Base-by-base conservation (phyloP, 176 grass and related monocot genomes). In the Triticum dicoccoides region DNA sequence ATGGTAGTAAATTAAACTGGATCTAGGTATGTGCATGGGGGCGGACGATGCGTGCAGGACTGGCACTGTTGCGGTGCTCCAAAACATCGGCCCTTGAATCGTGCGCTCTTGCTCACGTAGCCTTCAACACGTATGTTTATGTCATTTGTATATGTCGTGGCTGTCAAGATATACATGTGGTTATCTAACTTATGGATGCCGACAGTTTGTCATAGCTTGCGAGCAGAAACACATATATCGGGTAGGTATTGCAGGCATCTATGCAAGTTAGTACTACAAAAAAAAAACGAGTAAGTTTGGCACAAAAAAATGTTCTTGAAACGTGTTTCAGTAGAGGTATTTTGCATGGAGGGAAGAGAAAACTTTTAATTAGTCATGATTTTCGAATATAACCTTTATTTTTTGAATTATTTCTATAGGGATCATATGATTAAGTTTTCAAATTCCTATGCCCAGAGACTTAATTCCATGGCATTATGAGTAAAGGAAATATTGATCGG, bases 41-140 rank as follows among this genome's bases (percentile, higher is more conserved):
- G 9, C 25, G 71, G 44, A 85, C 49, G 82, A 91, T 91, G 86
- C 78, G 77, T 85, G 82, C 81, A 54, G 64, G 51, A 77, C 63
- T 61, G 85, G 69, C 85, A 76, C 81, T 84, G 85, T 65, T 73
- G 49, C 30, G 66, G 15, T 68, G 66, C 69, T 85, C 61, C 89
- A 76, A 20, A 69, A 85, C 90, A 91, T 25, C 9, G 82, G 52
- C 52, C 90, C 86, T 59, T 77, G 86, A 91, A 78, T 91, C 49
- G 17, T 82, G 90, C 86, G 15, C 54, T 65, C 21, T 78, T 82
- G 86, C 35, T 85, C 71, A 17, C 51, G 73, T 77, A 56, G 29
- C 73, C 17, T 20, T 77, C 51, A 20, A 56, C 8, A 5, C 41
- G 1, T 37, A 14, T 65, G 49, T 77, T 51, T 0, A 11, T 41